Conservation (phyloP, 2,329 filamentous ascomycete species). For the Penicillium glabrum region DNA sequence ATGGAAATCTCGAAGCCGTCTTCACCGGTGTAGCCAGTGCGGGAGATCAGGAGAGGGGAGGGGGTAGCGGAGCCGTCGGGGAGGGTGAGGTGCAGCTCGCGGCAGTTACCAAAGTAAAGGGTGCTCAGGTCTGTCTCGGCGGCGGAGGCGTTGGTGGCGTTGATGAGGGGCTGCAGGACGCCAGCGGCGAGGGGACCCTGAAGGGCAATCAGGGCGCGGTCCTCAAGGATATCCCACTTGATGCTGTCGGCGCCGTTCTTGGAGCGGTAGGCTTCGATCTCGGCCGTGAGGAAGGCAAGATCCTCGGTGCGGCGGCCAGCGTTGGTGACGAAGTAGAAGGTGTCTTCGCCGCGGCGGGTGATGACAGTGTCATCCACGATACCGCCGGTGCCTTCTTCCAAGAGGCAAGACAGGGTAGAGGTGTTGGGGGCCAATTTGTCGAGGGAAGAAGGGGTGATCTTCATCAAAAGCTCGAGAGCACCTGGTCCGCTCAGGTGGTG, state of each 20-base stretch:
- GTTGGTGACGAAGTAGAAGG: constrained; percentile 94
- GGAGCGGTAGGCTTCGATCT: constrained; percentile 63
- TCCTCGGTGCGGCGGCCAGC: constrained; percentile 91
- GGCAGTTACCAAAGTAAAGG: constrained; percentile 79
- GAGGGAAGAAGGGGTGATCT: constrained; percentile 75
- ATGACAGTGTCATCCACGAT: constrained; percentile 95
- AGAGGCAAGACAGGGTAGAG: constrained; percentile 79
- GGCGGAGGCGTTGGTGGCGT: constrained; percentile 43
- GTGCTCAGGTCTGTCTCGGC: constrained; percentile 58
- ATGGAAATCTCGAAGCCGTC: constrained; percentile 98
- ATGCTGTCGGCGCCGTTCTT: constrained; percentile 56
- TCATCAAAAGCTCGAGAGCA: constrained; percentile 77
- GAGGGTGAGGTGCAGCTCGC: constrained; percentile 65
- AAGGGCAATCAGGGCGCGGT: constrained; percentile 78
- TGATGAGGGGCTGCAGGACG: constrained; percentile 66
- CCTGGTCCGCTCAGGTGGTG: constrained; percentile 80
- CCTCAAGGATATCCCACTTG: constrained; percentile 68
- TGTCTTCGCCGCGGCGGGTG: constrained; percentile 70
- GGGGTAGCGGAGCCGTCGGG: constrained; percentile 51
- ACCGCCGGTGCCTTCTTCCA: constrained; percentile 77
- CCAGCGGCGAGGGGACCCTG: constrained; percentile 78
- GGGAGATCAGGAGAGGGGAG: constrained; percentile 69
- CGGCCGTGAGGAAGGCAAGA: constrained; percentile 68
- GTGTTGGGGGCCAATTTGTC: constrained; percentile 63
- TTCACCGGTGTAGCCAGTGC: constrained; percentile 95